Evolutionary conservation across 345 rosid genomes (phyloP).

Genomic region (Erodium maritimum): DNA sequence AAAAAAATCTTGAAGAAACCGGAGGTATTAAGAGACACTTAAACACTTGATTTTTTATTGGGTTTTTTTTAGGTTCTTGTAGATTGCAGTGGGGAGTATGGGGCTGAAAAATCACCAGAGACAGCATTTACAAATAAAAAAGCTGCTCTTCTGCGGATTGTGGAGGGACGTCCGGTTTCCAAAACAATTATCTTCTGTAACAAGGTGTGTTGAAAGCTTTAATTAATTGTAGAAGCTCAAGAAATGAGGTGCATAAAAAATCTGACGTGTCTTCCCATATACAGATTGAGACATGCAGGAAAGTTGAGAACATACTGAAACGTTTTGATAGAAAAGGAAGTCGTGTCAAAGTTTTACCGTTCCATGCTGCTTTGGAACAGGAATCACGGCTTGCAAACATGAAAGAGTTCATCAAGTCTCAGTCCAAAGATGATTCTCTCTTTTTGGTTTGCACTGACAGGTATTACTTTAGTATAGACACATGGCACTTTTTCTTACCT

Average conservation of each 20-base stretch:
- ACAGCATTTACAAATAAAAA: slow-evolving; percentile 77
- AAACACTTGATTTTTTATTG: slow-evolving; percentile 2
- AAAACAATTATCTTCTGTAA: slow-evolving; percentile 85
- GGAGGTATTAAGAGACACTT: not conserved
- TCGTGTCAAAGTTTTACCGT: slow-evolving; percentile 48
- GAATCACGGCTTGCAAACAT: slow-evolving; percentile 53
- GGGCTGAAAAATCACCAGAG: slow-evolving; percentile 48
- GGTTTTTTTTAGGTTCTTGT: slow-evolving; percentile 51
- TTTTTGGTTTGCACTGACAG: slow-evolving; percentile 85
- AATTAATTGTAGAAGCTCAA: slow-evolving; percentile 4
- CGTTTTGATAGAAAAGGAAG: slow-evolving; percentile 58
- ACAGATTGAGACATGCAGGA: slow-evolving; percentile 94
- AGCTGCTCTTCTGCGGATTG: slow-evolving; percentile 59
- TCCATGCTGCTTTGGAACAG: slow-evolving; percentile 80
- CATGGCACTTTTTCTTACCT: too few species aligned
- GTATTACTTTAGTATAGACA: slow-evolving; percentile 18
- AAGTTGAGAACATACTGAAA: slow-evolving; percentile 79
- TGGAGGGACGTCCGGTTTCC: slow-evolving; percentile 44
- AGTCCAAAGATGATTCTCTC: slow-evolving; percentile 26
- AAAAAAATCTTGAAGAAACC: not conserved
- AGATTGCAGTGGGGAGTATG: slow-evolving; percentile 82
- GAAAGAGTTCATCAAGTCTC: slow-evolving; percentile 55
- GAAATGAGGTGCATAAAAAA: not conserved
- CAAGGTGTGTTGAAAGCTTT: slow-evolving; percentile 33
- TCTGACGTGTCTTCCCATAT: slow-evolving; percentile 5